Evolutionary conservation across 176 grass and related monocot species (phyloP), one percentile per base, ranked within the genome.

Genomic region (Panicum miliaceum): DNA sequence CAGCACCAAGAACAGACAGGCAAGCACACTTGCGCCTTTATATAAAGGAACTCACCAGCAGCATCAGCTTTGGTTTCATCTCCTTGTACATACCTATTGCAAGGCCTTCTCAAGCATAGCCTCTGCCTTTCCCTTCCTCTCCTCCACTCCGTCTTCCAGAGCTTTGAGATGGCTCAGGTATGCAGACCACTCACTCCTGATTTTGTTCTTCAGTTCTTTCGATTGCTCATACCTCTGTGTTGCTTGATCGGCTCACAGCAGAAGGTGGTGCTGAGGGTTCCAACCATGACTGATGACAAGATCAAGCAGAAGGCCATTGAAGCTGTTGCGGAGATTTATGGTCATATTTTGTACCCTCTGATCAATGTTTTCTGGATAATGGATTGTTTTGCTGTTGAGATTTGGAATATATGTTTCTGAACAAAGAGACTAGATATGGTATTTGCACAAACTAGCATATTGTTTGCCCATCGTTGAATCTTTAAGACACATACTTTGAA

Each of bases 301-400:
- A 88, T 80, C 14, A 95, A 98, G 87, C 93, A 98, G 88, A 98
- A 93, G 79, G 91, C 93, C 62, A 95, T 98, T 5, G 93, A 93
- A 93, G 89, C 89, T 48, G 89, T 93, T 22, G 91, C 91, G 0
- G 92, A 98, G 15, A 93, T 95, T 65, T 95, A 95, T 0, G 91
- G 96, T 98, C 89, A 68, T 5, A 82, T n/a, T 68, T 9, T 80
- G 64, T 26, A 32, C 48, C 22, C 29, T 40, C 34, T 53, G 22
- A 20, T 56, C 14, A 19, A 26, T 8, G 50, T 27, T 68, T 53
- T 81, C 6, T 52, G 12, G 64, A 67, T 68, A 23, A 81, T 41
- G 13, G 47, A 41, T 40, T 36, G 22, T 35, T 80, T 64, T 27
- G 23, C 50, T 81, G 19, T 20, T 66, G 13, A 52, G 65, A 59